Evolutionary conservation across 2,329 filamentous ascomycete genomes (phyloP).

Genomic region (Xylariaceae sp.): DNA sequence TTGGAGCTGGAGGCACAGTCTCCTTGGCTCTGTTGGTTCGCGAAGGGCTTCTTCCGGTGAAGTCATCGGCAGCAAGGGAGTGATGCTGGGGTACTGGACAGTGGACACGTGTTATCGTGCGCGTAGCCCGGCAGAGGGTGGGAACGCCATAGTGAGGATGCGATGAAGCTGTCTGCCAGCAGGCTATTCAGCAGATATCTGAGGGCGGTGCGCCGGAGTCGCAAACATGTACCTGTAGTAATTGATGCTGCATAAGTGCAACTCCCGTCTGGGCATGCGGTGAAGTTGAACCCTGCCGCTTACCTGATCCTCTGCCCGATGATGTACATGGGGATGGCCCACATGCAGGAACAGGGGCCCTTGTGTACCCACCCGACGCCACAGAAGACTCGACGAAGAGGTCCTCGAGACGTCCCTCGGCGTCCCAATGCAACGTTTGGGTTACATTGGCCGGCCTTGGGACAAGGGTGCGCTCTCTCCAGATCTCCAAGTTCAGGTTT

Average conservation of each 20-base stretch:
- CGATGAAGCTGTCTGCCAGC: not conserved
- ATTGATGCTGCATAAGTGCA: not conserved
- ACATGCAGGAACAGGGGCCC: conserved; percentile 10
- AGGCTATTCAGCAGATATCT: too few relatives aligned
- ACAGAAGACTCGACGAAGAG: too few relatives aligned
- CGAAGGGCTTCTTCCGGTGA: conserved; percentile 15
- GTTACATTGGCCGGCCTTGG: too few relatives aligned
- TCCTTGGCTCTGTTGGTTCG: conserved; percentile 22
- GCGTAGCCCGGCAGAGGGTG: not conserved
- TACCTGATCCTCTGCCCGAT: conserved; percentile 8
- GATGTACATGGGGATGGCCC: not conserved
- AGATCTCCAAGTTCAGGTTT: too few relatives aligned
- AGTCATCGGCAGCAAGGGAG: conserved; percentile 1
- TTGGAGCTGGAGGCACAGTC: conserved; percentile 22
- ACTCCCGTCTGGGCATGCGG: conserved; percentile 7
- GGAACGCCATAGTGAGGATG: not conserved
- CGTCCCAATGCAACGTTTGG: too few relatives aligned
- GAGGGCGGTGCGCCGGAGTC: too few relatives aligned
- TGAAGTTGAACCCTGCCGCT: conserved; percentile 4
- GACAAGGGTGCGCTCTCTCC: too few relatives aligned
- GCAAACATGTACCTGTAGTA: too few relatives aligned
- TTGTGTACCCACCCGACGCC: not conserved
- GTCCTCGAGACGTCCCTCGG: too few relatives aligned
- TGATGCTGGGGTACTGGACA: too few relatives aligned
- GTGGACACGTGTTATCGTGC: too few relatives aligned